Percentiles rank a stretch among this genome's conserved stretches.
These are phyloP conservation scores for Vaccinium corymbosum DNA, from an alignment of 148 eudicot genomes.

Conservation along the genomic window DNA sequence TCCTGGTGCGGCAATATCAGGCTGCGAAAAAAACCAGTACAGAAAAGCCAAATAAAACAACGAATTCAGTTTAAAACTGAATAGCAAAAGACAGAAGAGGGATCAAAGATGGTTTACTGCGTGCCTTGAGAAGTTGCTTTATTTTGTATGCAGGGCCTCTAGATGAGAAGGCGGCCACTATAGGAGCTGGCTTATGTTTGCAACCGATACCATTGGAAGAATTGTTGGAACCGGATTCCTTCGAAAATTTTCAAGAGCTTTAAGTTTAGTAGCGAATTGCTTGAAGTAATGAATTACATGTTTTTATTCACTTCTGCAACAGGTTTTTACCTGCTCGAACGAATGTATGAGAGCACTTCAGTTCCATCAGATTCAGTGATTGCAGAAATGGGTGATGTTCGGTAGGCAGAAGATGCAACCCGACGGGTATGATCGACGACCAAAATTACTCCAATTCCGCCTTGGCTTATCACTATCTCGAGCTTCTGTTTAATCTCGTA, in stretches of 20 bases:
- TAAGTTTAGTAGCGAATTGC: background rate
- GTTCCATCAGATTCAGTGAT: conserved; percentile 41
- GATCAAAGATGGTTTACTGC: background rate
- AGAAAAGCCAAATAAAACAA: background rate
- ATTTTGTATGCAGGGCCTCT: conserved; percentile 56
- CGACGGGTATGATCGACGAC: conserved; percentile 28
- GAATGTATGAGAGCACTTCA: conserved; percentile 40
- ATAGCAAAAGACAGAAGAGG: background rate
- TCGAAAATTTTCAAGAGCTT: conserved; percentile 12
- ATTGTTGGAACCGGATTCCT: conserved; percentile 62
- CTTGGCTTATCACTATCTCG: conserved; percentile 17
- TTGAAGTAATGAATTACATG: background rate
- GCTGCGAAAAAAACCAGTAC: conserved; percentile 32
- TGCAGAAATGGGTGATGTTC: conserved; percentile 39
- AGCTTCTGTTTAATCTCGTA: conserved; percentile 22
- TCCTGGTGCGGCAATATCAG: conserved; percentile 81
- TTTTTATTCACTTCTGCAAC: background rate
- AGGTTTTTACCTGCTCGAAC: conserved; percentile 36
- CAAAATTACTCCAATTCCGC: conserved; percentile 48
- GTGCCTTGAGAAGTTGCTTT: conserved; percentile 57
- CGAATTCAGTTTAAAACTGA: background rate
- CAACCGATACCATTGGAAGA: conserved; percentile 31
- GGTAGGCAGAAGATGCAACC: conserved; percentile 30
- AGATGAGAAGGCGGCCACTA: conserved; percentile 51
- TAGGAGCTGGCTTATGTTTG: conserved; percentile 60